Conservation (phyloP, 495 filamentous ascomycete genomes). For the Tuber brumale region DNA sequence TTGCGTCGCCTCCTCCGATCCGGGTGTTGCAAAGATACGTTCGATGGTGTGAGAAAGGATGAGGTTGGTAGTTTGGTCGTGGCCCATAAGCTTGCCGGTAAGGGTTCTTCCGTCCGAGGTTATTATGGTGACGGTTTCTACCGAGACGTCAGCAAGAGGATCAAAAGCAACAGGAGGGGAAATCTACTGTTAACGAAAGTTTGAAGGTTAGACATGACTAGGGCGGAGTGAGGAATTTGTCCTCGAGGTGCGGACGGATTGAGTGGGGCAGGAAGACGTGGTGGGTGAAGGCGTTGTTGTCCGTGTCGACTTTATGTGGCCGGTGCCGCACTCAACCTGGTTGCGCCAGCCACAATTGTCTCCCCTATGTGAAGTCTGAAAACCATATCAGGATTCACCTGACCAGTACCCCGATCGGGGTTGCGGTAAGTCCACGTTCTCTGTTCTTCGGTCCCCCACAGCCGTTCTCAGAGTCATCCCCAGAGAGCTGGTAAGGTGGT, state of each 20-base stretch:
- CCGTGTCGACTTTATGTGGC: background rate
- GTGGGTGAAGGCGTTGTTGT: background rate
- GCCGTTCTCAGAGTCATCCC: background rate
- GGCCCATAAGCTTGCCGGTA: constrained; percentile 73
- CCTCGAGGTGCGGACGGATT: background rate
- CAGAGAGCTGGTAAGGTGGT: background rate
- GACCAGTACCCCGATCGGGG: too few relatives aligned
- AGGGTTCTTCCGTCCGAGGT: constrained; percentile 89
- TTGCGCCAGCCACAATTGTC: background rate
- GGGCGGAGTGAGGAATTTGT: background rate
- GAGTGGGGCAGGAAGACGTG: background rate
- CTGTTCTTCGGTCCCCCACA: background rate
- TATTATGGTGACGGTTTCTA: constrained; percentile 86
- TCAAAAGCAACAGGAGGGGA: constrained; percentile 9
- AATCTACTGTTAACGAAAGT: constrained; percentile 60
- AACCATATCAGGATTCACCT: too few relatives aligned
- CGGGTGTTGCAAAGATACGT: constrained; percentile 59
- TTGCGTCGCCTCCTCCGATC: constrained; percentile 68
- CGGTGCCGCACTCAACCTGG: background rate
- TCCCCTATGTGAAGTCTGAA: too few relatives aligned
- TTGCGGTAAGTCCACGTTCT: too few relatives aligned
- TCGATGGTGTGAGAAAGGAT: constrained; percentile 80
- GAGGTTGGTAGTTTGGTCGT: constrained; percentile 87
- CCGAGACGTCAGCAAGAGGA: constrained; percentile 9
- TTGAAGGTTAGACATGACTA: constrained; percentile 56